Base-by-base conservation (phyloP, 1,284 basidiomycete genomes). In the Apiotrichum akiyoshidainum region DNA sequence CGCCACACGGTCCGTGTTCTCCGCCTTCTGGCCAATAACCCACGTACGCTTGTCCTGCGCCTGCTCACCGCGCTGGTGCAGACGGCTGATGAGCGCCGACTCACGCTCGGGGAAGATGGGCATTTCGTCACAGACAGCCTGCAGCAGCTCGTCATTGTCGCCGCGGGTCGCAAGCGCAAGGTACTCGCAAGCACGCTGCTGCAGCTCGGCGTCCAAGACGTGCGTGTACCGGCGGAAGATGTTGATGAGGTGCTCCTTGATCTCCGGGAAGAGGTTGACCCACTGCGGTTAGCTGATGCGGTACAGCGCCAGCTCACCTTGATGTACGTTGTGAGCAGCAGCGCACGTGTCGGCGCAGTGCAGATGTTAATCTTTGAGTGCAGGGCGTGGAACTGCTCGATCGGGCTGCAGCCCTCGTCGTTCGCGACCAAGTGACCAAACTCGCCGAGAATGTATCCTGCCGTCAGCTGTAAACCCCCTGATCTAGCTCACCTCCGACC, bases 231-330 rank as follows among this genome's bases (percentile, higher is more conserved):
- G 89, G 68, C 97, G 92, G 71, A 99, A 95, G 63, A 99, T 92
- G 75, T 89, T 90, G 69, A 97, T 74, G 22, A 99, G 84, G 71
- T 96, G 92, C 22, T 88, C 85, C 67, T 95, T 94, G 78, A 99
- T 97, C 78, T 99, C 96, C 9, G 96, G 96, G 80, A 99, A 99
- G 54, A 99, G 87, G 75, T 99, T 99, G 63, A 97, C 90, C 78
- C 78, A 78, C 72, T 73, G 53, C 5, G 5, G 19, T 21, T 12
- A 21, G 22, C 35, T 19, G 57, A 41, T 65, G 57, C 26, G 37
- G 33, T n/a, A n/a, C 35, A 16, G 42, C 2, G 5, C 35, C 14
- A 58, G 65, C 72, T 59, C 40, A 75, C 95, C 82, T 99, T 99
- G 81, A 98, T 88, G 76, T 99, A 99, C 0, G 96, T 97, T 9